Conservation (phyloP, 257 asterid genomes). For the Scutellaria baicalensis region DNA sequence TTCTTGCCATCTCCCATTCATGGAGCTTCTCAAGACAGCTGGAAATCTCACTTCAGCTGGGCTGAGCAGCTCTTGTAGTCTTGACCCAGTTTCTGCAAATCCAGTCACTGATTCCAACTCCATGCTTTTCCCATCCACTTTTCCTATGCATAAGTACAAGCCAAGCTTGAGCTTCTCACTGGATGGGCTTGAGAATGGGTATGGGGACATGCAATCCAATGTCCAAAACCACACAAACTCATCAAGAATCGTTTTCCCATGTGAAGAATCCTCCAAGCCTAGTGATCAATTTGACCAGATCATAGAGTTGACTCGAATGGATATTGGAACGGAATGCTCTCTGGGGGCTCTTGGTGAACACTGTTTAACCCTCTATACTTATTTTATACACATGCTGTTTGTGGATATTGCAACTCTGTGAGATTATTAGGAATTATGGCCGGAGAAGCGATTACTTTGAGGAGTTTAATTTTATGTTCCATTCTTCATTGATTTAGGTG, state of each 20-base stretch:
- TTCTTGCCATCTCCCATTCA: neutral
- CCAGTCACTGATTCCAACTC: neutral
- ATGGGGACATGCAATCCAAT: constrained; percentile 17
- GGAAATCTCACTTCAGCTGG: constrained; percentile 10
- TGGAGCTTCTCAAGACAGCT: constrained; percentile 22
- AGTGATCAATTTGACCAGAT: constrained; percentile 16
- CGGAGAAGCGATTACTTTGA: neutral
- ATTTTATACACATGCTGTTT: neutral
- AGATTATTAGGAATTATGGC: no score
- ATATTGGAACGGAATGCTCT: constrained; percentile 58
- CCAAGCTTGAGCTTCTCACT: constrained; percentile 38
- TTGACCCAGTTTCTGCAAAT: constrained; percentile 19
- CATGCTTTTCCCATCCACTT: constrained; percentile 17
- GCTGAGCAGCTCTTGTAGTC: constrained; percentile 5
- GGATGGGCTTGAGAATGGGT: constrained; percentile 32
- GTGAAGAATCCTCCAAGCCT: constrained; percentile 41
- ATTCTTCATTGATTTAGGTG: neutral
- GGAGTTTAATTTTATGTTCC: neutral
- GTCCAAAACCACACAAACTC: constrained; percentile 10
- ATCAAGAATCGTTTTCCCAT: constrained; percentile 30
- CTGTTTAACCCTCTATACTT: no score
- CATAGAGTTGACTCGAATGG: constrained; percentile 37
- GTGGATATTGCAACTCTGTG: no score
- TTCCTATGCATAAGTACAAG: constrained; percentile 32
- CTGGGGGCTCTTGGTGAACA: constrained; percentile 28